phyloP scores from a whole-genome alignment of 2,329 filamentous ascomycete species.

The Ustilaginoidea virens region DNA sequence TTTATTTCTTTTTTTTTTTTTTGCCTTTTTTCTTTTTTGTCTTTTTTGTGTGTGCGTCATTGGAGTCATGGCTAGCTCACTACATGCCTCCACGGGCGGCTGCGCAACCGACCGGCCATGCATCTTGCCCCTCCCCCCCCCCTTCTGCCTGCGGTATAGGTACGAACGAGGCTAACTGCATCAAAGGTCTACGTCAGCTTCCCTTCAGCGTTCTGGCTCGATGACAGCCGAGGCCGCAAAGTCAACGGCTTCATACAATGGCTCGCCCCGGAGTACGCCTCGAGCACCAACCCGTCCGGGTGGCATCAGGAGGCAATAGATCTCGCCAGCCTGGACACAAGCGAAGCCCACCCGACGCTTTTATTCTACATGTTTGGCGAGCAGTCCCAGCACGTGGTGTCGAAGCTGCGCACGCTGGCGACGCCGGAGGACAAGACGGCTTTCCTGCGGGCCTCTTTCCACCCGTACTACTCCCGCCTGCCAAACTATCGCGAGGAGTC shows the following conservation, averaged over 20 bases:
- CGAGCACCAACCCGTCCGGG: constrained; percentile 39
- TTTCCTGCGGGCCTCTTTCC: constrained; percentile 51
- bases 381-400: constrained; percentile 39
- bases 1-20: too few species aligned
- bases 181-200: constrained; percentile 49
- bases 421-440: constrained; percentile 31
- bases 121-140: too few species aligned
- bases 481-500: constrained; percentile 45
- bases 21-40: neutral
- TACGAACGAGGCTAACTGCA: neutral
- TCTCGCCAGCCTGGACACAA: constrained; percentile 46
- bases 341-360: constrained; percentile 58
- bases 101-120: too few species aligned
- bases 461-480: constrained; percentile 62
- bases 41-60: too few species aligned
- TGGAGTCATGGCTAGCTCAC: too few species aligned
- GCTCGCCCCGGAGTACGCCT: constrained; percentile 53
- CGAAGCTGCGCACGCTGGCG: constrained; percentile 23
- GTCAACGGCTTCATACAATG: constrained; percentile 61
- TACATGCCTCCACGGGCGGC: too few species aligned
- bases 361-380: constrained; percentile 68
- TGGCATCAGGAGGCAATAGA: constrained; percentile 72
- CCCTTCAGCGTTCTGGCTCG: constrained; percentile 57
- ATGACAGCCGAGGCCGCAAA: constrained; percentile 14
- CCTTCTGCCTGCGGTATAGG: too few species aligned